These are phyloP conservation scores for Mycena citricolor DNA, from an alignment of 1,284 basidiomycete genomes.

Conservation along the genomic window DNA sequence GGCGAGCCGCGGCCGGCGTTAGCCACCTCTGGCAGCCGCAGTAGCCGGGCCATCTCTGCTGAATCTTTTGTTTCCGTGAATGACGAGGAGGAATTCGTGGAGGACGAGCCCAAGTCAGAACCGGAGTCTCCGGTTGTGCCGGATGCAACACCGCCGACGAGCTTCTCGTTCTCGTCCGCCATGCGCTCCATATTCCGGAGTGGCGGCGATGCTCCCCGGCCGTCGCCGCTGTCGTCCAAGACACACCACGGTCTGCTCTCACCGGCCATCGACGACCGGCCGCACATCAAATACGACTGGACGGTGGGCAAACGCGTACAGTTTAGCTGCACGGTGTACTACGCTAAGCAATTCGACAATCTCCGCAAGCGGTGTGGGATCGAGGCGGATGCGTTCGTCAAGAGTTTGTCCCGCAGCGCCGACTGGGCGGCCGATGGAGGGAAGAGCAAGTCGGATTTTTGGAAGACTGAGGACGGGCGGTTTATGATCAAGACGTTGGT, in stretches of 20 bases:
- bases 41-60: constrained; percentile 23
- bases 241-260: constrained; percentile 51
- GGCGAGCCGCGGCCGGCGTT: constrained; percentile 18
- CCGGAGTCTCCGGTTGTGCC: no score
- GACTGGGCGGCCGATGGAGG: constrained; percentile 74
- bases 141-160: constrained; percentile 50
- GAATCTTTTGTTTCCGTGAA: constrained; percentile 35
- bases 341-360: constrained; percentile 73
- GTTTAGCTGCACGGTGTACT: constrained; percentile 78
- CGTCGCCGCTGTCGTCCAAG: constrained; percentile 32
- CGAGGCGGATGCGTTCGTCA: constrained; percentile 57
- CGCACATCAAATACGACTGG: constrained; percentile 80
- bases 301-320: constrained; percentile 68
- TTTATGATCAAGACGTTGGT: constrained; percentile 83
- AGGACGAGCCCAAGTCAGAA: constrained; percentile 24
- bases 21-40: constrained; percentile 27
- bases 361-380: constrained; percentile 67
- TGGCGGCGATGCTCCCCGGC: constrained; percentile 32
- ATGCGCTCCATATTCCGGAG: constrained; percentile 59
- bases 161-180: constrained; percentile 52
- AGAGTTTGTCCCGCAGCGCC: constrained; percentile 59
- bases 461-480: constrained; percentile 73
- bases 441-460: constrained; percentile 74
- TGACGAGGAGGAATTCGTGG: constrained; percentile 6
- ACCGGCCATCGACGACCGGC: constrained; percentile 56